A percentile compares a stretch with the other conserved stretches of the same genome.
Evolutionary conservation across 305 asterid species (phyloP).

Genomic region (Coffea humblotiana): DNA sequence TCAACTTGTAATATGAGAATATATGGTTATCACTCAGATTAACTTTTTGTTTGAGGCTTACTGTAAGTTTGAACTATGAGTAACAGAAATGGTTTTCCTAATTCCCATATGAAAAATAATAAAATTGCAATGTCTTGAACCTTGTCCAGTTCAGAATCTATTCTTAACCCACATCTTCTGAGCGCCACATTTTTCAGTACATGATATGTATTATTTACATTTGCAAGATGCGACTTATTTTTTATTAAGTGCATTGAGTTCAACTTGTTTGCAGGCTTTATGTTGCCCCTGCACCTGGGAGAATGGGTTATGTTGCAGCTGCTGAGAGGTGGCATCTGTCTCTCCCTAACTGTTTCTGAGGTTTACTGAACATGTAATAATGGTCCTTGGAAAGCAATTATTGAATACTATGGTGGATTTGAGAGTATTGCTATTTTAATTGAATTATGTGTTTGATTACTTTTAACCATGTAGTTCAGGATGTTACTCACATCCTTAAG

Average conservation of each 20-base stretch:
- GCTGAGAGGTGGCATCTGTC: constrained; percentile 54
- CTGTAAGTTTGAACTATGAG: background rate
- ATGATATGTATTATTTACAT: background rate
- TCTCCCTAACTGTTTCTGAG: background rate
- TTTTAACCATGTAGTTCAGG: background rate
- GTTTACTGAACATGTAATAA: background rate
- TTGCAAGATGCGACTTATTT: background rate
- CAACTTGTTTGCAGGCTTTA: constrained; percentile 54
- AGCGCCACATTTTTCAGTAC: background rate
- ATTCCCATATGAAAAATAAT: background rate
- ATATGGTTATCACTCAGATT: background rate
- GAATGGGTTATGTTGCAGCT: constrained; percentile 81
- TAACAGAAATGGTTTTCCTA: background rate
- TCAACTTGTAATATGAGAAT: background rate
- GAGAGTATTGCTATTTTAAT: too few species aligned
- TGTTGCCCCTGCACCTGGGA: constrained; percentile 79
- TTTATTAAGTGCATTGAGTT: background rate
- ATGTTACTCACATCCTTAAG: background rate
- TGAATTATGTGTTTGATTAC: too few species aligned
- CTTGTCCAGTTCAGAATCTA: background rate
- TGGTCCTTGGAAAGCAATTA: background rate
- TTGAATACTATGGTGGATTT: background rate
- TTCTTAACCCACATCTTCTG: background rate
- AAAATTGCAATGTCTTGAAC: background rate
- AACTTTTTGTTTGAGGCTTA: background rate